Evolutionary conservation across 495 filamentous ascomycete genomes (phyloP).

Genomic region (Cudoniella acicularis): DNA sequence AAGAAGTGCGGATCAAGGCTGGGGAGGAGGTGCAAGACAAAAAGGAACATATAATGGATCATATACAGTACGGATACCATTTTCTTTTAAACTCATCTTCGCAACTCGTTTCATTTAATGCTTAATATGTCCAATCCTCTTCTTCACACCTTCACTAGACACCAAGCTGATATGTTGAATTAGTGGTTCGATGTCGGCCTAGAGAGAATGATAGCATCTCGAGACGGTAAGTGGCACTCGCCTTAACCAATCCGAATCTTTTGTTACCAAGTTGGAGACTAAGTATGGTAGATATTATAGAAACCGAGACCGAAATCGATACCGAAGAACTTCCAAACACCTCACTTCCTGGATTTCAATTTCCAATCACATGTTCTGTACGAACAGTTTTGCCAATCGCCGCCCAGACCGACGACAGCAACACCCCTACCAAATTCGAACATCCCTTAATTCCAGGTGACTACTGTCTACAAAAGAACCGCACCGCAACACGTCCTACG

Average conservation of each 20-base stretch:
- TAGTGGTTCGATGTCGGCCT: conserved; percentile 71
- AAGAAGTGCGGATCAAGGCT: conserved; percentile 65
- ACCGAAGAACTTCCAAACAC: not conserved
- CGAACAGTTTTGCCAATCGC: conserved; percentile 1
- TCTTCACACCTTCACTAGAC: no score
- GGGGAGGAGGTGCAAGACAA: conserved; percentile 31
- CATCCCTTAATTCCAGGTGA: conserved; percentile 38
- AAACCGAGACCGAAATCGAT: not conserved
- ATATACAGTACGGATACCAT: no score
- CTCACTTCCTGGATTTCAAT: not conserved
- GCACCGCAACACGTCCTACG: conserved; percentile 28
- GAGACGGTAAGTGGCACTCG: not conserved
- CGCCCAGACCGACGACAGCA: not conserved
- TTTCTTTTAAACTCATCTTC: no score
- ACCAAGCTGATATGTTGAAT: no score
- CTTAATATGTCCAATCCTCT: no score
- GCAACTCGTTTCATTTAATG: no score
- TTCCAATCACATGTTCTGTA: not conserved
- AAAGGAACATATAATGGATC: conserved; percentile 51
- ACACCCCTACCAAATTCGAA: conserved; percentile 17
- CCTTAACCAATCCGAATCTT: not conserved
- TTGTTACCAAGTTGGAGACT: not conserved
- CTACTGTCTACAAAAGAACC: conserved; percentile 53
- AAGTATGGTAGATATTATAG: not conserved
- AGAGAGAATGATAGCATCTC: conserved; percentile 35